Conservation (phyloP, 148 eudicot species). For the Camellia japonica region DNA sequence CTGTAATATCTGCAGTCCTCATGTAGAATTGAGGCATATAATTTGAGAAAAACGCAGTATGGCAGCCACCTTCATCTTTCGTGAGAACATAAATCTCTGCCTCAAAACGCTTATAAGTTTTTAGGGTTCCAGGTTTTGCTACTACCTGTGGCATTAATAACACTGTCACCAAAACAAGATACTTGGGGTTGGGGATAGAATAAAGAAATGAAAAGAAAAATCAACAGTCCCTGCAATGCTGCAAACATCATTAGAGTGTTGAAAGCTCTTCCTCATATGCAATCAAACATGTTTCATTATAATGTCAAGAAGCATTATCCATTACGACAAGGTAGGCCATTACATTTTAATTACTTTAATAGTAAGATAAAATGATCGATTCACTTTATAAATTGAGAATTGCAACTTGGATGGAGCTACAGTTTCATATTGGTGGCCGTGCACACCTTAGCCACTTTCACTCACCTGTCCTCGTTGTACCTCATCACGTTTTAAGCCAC, state of each 20-base stretch:
- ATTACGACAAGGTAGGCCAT: not conserved
- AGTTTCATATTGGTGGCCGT: not conserved
- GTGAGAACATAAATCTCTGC: slow-evolving; percentile 83
- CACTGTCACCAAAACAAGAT: not conserved
- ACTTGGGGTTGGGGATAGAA: not conserved
- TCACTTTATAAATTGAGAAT: not conserved
- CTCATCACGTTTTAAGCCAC: slow-evolving; percentile 78
- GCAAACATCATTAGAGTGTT: not conserved
- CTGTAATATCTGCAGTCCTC: slow-evolving; percentile 80
- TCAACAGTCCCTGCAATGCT: not conserved
- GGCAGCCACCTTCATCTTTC: slow-evolving; percentile 87
- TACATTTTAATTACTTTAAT: slow-evolving; percentile 2
- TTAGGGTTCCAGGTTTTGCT: slow-evolving; percentile 66
- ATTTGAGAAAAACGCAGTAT: slow-evolving; percentile 69
- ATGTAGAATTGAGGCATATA: slow-evolving; percentile 80
- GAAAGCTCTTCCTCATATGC: not conserved
- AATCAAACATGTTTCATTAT: not conserved
- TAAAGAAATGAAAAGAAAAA: not conserved
- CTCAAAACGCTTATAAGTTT: slow-evolving; percentile 67
- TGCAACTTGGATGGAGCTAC: not conserved
- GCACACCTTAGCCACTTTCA: slow-evolving; percentile 9
- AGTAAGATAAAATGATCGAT: not conserved
- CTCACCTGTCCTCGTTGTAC: slow-evolving; percentile 77
- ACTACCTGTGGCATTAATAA: slow-evolving; percentile 45
- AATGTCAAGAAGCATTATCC: not conserved